A percentile compares a stretch with the other conserved stretches of the same genome.
Conservation (phyloP, 2,329 filamentous ascomycete genomes). For the Alternaria infectoria region DNA sequence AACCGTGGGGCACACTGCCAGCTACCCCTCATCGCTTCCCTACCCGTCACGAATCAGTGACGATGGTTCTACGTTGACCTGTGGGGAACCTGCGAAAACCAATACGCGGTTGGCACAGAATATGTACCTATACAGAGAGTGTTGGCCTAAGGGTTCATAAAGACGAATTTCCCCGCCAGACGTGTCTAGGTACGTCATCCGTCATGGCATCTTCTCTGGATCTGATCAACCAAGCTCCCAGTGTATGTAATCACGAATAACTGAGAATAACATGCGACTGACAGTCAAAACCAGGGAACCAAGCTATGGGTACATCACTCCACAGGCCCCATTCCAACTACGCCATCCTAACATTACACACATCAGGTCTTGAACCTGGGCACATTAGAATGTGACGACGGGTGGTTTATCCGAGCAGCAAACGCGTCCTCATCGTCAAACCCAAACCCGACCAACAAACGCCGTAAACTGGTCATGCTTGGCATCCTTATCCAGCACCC, state of each 20-base stretch:
- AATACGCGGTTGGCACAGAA: background rate
- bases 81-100: background rate
- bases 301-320: constrained; percentile 41
- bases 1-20: background rate
- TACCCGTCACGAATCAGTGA: background rate
- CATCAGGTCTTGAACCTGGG: constrained; percentile 42
- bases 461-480: constrained; percentile 38
- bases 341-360: background rate
- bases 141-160: background rate
- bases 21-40: background rate
- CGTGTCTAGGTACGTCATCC: background rate
- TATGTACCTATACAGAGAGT: background rate
- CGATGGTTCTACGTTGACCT: background rate
- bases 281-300: constrained; percentile 32
- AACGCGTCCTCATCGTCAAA: constrained; percentile 37
- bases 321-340: background rate
- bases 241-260: constrained; percentile 6
- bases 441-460: constrained; percentile 28
- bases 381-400: constrained; percentile 46
- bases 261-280: no score
- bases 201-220: constrained; percentile 18
- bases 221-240: constrained; percentile 25
- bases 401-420: constrained; percentile 43
- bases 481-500: constrained; percentile 27
- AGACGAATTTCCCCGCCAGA: background rate